Base-by-base conservation (phyloP, 192 early-diverging fungal species). In the Coemansia sp. region DNA sequence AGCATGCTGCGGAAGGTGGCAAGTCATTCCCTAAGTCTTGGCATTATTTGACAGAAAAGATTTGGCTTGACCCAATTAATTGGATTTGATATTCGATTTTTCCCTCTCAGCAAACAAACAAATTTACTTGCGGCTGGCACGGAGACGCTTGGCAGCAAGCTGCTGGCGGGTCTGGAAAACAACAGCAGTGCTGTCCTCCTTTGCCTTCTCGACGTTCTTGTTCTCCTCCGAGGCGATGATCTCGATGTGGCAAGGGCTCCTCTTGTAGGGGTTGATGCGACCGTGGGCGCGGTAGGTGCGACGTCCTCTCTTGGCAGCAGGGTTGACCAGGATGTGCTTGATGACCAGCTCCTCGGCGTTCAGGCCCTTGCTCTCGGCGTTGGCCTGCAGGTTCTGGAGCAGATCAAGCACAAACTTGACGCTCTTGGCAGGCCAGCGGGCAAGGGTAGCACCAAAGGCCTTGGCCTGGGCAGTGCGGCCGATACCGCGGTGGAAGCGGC, bases 261-360 rank as follows among this genome's bases (percentile, higher is more conserved):
- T 86, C 92, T 92, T 91, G 92, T 94, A 98, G 63, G 93, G 79
- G 85, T 90, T 90, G 79, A 94, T 94, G 74, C 94, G 89, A 88
- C 96, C 96, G 87, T 98, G 96, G 70, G 95, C 96, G 87, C 96
- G 92, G 91, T 90, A 97, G 36, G 93, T 97, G 75, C 96, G 84
- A 73, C 96, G 90, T 68, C 96, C 92, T 82, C 94, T 92, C 85
- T 95, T 95, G 74, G 92, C 92, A 66, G 96, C 96, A 79, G 94
- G 91, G 88, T 98, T 97, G 83, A 98, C 95, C 84, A 94, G 88
- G 65, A 98, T 91, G 89, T 95, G 91, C 94, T 89, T 88, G 75
- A 98, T 85, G 61, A 91, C 86, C 60, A 95, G 85, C 72, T 91
- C 86, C 59, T 97, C 93, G 59, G 90, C 67, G 81, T 89, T 86